Conservation (phyloP, 345 rosid genomes). For the Mangifera indica region DNA sequence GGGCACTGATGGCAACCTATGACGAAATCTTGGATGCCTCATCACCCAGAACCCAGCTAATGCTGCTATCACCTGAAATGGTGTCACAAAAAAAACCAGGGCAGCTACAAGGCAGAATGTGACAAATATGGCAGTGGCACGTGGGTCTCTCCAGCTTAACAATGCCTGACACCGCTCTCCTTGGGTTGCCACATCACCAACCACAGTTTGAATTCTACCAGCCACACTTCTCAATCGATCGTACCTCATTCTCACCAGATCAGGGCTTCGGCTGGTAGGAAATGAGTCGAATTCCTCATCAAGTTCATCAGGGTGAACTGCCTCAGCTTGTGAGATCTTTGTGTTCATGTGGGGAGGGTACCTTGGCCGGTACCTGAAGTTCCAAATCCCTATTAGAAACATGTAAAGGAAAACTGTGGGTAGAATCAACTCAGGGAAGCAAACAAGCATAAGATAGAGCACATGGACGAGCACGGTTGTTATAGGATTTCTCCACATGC, state of each 20-base stretch:
- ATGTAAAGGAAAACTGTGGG: slow-evolving; percentile 91
- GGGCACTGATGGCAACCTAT: slow-evolving; percentile 76
- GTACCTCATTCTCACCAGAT: slow-evolving; percentile 81
- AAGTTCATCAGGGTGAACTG: slow-evolving; percentile 82
- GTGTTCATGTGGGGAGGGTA: slow-evolving; percentile 99
- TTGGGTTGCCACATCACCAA: slow-evolving; percentile 93
- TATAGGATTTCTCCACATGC: slow-evolving; percentile 85
- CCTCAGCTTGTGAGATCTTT: slow-evolving; percentile 82
- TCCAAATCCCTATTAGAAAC: slow-evolving; percentile 91
- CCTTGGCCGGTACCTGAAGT: slow-evolving; percentile 84
- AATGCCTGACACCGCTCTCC: slow-evolving; percentile 88
- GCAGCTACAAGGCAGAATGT: slow-evolving; percentile 82
- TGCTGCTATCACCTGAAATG: slow-evolving; percentile 80
- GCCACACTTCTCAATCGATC: slow-evolving; percentile 93
- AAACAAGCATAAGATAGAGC: slow-evolving; percentile 77
- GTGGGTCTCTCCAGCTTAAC: slow-evolving; percentile 97
- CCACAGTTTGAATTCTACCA: slow-evolving; percentile 91
- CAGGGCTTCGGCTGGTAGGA: slow-evolving; percentile 71
- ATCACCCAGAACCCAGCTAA: slow-evolving; percentile 70
- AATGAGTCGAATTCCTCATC: slow-evolving; percentile 94
- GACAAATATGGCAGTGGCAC: slow-evolving; percentile 72
- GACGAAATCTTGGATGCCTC: slow-evolving; percentile 95
- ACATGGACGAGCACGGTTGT: slow-evolving; percentile 89
- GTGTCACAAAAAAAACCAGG: slow-evolving; percentile 77
- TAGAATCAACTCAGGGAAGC: slow-evolving; percentile 82